These are phyloP conservation scores for Sutorius eximius DNA, from an alignment of 1,284 basidiomycete genomes.

Conservation along the genomic window DNA sequence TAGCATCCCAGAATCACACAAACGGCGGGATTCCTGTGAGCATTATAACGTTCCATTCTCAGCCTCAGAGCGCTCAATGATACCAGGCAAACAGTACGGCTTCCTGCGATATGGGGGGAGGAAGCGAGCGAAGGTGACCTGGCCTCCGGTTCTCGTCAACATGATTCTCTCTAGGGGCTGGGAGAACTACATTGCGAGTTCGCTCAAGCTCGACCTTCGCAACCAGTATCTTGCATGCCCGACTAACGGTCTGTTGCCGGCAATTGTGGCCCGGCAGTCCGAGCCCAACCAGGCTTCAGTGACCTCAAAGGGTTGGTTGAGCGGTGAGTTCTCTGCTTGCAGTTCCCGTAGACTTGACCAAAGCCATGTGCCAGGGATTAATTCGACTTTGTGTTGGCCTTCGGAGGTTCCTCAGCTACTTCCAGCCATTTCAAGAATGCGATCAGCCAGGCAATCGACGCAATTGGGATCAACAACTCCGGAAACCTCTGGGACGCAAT, in stretches of 20 bases:
- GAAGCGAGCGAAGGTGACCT: not conserved
- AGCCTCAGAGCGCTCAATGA: no score
- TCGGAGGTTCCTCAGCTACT: not conserved
- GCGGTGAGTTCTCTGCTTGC: not conserved
- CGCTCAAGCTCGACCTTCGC: not conserved
- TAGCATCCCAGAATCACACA: no score
- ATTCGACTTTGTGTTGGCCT: conserved; percentile 5
- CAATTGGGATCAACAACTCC: not conserved
- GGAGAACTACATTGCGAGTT: not conserved
- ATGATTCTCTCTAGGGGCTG: not conserved
- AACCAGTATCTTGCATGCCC: not conserved
- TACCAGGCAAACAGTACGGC: not conserved
- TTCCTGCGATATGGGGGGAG: not conserved
- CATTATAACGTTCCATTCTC: no score
- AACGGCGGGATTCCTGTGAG: no score
- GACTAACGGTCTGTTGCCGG: not conserved
- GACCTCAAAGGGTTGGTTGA: not conserved
- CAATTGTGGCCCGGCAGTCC: not conserved
- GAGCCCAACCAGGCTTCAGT: not conserved
- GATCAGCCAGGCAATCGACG: not conserved
- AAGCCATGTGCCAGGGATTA: not conserved
- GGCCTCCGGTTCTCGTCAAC: not conserved
- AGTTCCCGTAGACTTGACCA: not conserved
- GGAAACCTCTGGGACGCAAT: conserved; percentile 2
- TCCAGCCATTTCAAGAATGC: not conserved